Conservation (phyloP, 192 early-diverging fungal genomes). For the Backusella mclennaniae region DNA sequence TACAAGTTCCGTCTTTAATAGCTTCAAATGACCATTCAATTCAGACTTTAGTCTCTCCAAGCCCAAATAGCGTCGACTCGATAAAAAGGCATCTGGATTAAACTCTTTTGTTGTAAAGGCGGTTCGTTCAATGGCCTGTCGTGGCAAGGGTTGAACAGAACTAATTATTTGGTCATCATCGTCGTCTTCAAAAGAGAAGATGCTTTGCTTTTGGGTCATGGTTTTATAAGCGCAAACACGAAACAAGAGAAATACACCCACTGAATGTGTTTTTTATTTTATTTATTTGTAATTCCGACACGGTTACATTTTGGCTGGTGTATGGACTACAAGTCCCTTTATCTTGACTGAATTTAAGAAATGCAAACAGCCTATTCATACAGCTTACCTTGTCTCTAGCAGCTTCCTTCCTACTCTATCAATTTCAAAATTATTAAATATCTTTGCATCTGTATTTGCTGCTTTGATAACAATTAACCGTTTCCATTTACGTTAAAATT, state of each 20-base stretch:
- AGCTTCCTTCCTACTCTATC: too few species aligned
- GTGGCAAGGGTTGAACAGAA: slow-evolving; percentile 25
- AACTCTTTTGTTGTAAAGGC: slow-evolving; percentile 42
- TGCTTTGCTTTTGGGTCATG: neutral
- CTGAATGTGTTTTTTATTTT: too few species aligned
- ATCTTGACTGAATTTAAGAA: too few species aligned
- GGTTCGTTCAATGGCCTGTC: slow-evolving; percentile 26
- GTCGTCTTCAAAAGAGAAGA: slow-evolving; percentile 26
- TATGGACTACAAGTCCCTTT: too few species aligned
- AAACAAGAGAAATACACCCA: neutral
- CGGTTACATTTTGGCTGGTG: too few species aligned
- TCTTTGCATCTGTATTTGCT: too few species aligned
- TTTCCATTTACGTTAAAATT: too few species aligned
- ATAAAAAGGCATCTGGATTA: slow-evolving; percentile 59
- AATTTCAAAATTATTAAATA: too few species aligned
- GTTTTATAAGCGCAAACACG: neutral
- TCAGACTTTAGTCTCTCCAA: slow-evolving; percentile 66
- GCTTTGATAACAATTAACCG: too few species aligned
- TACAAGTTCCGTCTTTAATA: slow-evolving; percentile 70
- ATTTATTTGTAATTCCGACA: too few species aligned
- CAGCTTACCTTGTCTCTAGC: too few species aligned
- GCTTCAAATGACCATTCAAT: slow-evolving; percentile 51
- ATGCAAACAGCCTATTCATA: too few species aligned
- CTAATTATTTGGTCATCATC: slow-evolving; percentile 24
- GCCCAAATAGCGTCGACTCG: slow-evolving; percentile 63